Evolutionary conservation across 106 monocot genomes (phyloP), one percentile per base, ranked within the genome.

Genomic region (Allium cepa): DNA sequence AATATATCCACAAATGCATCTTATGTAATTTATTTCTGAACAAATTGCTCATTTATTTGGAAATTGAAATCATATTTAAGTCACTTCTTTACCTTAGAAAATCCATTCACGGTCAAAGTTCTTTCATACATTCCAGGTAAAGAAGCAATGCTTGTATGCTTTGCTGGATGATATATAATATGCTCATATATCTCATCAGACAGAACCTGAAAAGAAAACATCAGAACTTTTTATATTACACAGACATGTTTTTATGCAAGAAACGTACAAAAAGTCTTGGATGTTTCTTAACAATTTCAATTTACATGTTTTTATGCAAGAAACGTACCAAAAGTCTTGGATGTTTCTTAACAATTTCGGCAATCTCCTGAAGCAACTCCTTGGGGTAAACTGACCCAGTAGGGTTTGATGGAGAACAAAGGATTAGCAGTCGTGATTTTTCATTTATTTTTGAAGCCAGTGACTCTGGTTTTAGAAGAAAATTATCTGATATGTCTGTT

Each of bases 141-240:
- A 56, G 97, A 84, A 77, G 97, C 97, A 81, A 99, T 90, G 75
- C 92, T 90, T 59, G 81, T 87, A 71, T 99, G 97, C 70, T 87
- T 87, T 75, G 92, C 97, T 50, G 92, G 97, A 57, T 77, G 57
- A 60, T 99, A 99, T 67, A 93, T 99, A 60, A 99, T 93, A 79
- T 99, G 97, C 72, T 99, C 97, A 76, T 99, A 99, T 46, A 93
- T 93, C 83, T 99, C 97, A 85, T 99, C 97, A 68, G 92, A 99
- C 28, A 99, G 60, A 28, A 99, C 97, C 97, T 99, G 77, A 57
- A 63, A 57, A 14, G 5, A 60, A 79, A 50, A 17, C 17, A 36
- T 36, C 36, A 36, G 36, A 36, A 36, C 5, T 36, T 3, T 4
- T 36, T 36, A 1, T 36, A 36, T 36, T 5, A 4, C 3, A 36